Evolutionary conservation across 2,329 filamentous ascomycete species (phyloP).

Genomic region (Trichoderma koningii): DNA sequence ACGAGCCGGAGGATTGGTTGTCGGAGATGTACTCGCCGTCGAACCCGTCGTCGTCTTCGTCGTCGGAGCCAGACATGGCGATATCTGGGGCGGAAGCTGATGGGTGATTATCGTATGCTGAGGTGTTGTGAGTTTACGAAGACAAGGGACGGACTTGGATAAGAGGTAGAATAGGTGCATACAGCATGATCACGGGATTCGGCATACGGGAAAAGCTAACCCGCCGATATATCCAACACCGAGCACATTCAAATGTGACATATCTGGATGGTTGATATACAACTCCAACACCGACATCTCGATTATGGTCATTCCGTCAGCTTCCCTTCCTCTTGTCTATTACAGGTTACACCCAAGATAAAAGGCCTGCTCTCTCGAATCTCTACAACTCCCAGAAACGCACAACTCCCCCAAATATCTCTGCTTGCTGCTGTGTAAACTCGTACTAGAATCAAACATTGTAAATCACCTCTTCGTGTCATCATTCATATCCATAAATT

Average conservation of each 20-base stretch:
- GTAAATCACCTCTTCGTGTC: neutral
- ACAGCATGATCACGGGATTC: neutral
- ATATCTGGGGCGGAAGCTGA: too few species aligned
- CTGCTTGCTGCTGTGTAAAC: slow-evolving; percentile 12
- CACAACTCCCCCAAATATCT: neutral
- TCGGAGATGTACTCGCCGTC: slow-evolving; percentile 43
- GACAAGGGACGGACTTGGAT: neutral
- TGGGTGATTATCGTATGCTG: neutral
- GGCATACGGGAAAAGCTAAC: too few species aligned
- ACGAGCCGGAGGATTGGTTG: slow-evolving; percentile 38
- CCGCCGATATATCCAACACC: too few species aligned
- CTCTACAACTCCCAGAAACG: neutral
- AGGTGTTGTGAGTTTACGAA: slow-evolving; percentile 1
- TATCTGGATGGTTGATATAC: too few species aligned
- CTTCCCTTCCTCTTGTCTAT: slow-evolving; percentile 20
- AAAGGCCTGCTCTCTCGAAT: neutral
- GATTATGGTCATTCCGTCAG: neutral
- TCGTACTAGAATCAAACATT: neutral
- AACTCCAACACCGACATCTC: neutral
- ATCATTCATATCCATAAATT: neutral
- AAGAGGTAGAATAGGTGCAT: too few species aligned
- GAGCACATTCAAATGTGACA: neutral
- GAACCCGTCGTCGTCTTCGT: slow-evolving; percentile 38
- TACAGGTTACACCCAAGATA: neutral
- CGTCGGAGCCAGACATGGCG: slow-evolving; percentile 40